Evolutionary conservation across 305 asterid species (phyloP).

Genomic region (Stenogyne calaminthoides): DNA sequence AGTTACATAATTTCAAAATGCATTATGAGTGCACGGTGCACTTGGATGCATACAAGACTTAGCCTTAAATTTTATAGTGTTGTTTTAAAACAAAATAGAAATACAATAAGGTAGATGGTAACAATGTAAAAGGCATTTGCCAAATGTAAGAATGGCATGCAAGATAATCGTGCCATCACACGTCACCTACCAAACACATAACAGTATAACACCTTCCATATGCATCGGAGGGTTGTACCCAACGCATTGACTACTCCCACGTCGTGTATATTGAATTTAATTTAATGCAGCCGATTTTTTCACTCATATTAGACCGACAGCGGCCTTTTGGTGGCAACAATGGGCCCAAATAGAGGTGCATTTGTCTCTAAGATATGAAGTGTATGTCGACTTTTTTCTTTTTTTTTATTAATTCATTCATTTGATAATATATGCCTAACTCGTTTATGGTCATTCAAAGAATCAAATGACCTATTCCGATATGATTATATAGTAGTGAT

Average conservation of each 20-base stretch:
- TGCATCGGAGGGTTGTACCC: constrained; percentile 34
- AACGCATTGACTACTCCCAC: background rate
- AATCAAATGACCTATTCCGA: background rate
- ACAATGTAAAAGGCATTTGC: constrained; percentile 18
- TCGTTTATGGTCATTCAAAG: background rate
- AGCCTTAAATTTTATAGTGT: too few species aligned
- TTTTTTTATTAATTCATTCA: background rate
- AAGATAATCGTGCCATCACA: constrained; percentile 37
- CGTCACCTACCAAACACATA: constrained; percentile 5
- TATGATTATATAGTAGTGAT: background rate
- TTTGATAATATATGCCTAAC: background rate
- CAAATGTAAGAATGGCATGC: constrained; percentile 33
- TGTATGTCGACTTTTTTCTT: background rate
- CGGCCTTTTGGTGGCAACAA: background rate
- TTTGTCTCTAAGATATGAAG: background rate
- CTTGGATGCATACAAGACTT: too few species aligned
- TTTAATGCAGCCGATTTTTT: background rate
- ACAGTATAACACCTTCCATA: constrained; percentile 19
- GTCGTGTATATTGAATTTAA: background rate
- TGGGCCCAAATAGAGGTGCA: background rate
- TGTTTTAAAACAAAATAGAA: too few species aligned
- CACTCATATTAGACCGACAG: background rate
- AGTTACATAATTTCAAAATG: too few species aligned
- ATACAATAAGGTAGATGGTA: too few species aligned
- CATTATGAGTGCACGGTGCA: too few species aligned